Percentiles rank a stretch among this genome's conserved stretches.
phyloP scores from a whole-genome alignment of 805 yeast genomes.

The Cyberlindnera mrakii region DNA sequence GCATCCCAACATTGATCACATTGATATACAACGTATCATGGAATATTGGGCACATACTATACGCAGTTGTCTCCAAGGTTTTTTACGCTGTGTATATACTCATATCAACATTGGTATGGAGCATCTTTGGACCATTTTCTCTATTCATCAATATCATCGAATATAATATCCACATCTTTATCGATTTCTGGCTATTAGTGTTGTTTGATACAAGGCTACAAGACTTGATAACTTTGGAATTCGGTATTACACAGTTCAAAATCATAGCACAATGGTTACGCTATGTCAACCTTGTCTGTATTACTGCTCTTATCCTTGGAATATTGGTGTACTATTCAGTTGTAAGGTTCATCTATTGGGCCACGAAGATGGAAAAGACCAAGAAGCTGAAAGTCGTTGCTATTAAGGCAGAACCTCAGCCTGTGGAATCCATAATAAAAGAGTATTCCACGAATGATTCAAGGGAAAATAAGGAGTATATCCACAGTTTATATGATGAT shows the following conservation, averaged over 20 bases:
- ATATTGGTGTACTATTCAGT: conserved; percentile 16
- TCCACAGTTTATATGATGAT: not conserved
- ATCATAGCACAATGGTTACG: conserved; percentile 19
- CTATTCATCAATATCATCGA: conserved; percentile 15
- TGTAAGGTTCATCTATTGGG: conserved; percentile 17
- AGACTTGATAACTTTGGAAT: conserved; percentile 9
- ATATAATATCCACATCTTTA: conserved; percentile 14
- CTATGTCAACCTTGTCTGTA: conserved; percentile 18
- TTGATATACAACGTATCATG: not conserved
- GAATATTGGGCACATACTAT: not conserved
- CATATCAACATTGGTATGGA: not conserved
- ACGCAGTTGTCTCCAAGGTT: not conserved
- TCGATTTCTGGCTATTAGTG: conserved; percentile 14
- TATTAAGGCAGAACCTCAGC: conserved; percentile 1
- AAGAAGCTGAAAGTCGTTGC: conserved; percentile 3
- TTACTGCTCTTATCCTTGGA: conserved; percentile 18
- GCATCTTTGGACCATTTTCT: conserved; percentile 17
- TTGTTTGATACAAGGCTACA: conserved; percentile 15
- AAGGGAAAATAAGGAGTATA: not conserved
- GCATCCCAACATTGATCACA: no score
- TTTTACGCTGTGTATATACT: not conserved
- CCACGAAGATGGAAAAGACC: conserved; percentile 15
- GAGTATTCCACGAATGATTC: not conserved
- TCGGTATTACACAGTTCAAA: conserved; percentile 14
- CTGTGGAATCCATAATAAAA: conserved; percentile 2